These are phyloP conservation scores for Vitis hybrid DNA, from an alignment of 177 flowering plant species.

Conservation along the genomic window DNA sequence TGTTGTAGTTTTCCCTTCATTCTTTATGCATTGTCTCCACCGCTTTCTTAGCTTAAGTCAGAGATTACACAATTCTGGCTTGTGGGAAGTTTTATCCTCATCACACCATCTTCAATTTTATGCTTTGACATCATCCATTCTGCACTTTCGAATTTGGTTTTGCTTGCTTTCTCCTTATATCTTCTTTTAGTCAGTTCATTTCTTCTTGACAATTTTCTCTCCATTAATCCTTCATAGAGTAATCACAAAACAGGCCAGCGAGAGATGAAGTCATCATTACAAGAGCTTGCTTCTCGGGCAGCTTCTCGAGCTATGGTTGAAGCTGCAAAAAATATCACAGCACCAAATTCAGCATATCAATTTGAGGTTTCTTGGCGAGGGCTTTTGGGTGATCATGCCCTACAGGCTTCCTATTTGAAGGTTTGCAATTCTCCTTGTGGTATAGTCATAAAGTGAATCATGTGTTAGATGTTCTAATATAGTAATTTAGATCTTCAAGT, in stretches of 20 bases:
- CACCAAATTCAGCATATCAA: slow-evolving; percentile 89
- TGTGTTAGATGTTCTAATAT: background rate
- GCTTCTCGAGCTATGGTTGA: slow-evolving; percentile 66
- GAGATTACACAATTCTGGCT: no score
- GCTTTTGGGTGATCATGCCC: slow-evolving; percentile 60
- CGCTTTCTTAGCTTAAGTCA: no score
- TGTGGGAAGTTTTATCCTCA: no score
- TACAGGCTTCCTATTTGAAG: slow-evolving; percentile 77
- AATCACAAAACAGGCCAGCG: slow-evolving; percentile 31
- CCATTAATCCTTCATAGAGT: slow-evolving; percentile 28
- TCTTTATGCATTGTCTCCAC: no score
- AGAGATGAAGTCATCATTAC: slow-evolving; percentile 56
- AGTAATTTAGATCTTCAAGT: background rate
- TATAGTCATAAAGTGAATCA: background rate
- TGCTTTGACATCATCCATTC: background rate
- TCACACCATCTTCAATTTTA: no score
- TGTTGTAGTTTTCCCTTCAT: no score
- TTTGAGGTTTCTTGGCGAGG: slow-evolving; percentile 92
- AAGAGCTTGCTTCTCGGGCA: slow-evolving; percentile 90
- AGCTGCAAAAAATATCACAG: slow-evolving; percentile 60
- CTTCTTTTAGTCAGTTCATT: background rate
- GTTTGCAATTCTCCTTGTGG: slow-evolving; percentile 29
- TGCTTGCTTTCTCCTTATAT: background rate
- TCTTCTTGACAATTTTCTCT: background rate
- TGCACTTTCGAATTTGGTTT: background rate